These are phyloP conservation scores for Ascochyta lentis DNA, from an alignment of 2,329 filamentous ascomycete genomes.

Conservation along the genomic window DNA sequence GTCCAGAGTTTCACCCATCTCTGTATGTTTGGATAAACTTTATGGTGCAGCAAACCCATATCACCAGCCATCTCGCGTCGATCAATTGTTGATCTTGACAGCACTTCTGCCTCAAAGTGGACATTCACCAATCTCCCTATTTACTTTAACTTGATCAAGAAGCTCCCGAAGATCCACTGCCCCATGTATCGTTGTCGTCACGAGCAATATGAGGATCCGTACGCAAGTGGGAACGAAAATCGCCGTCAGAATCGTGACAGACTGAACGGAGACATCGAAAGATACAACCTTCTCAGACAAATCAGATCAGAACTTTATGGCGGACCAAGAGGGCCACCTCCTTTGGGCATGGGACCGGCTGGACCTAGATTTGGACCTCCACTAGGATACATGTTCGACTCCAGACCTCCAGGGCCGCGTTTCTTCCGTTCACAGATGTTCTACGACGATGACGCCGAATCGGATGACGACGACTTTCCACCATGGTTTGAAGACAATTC, in stretches of 20 bases:
- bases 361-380: not conserved
- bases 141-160: not conserved
- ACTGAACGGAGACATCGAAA: not conserved
- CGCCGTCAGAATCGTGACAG: constrained; percentile 14
- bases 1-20: not conserved
- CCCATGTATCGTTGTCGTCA: constrained; percentile 3
- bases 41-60: not conserved
- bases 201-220: constrained; percentile 11
- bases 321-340: not conserved
- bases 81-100: not conserved
- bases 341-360: not conserved
- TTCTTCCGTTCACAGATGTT: not conserved
- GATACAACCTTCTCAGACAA: not conserved
- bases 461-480: not conserved
- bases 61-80: not conserved
- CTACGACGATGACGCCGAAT: not conserved
- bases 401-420: not conserved
- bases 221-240: constrained; percentile 22
- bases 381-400: not conserved
- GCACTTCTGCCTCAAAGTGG: not conserved
- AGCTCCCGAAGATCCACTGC: not conserved
- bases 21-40: not conserved
- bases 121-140: not conserved
- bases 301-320: not conserved
- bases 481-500: not conserved